Base-by-base conservation (phyloP, 257 asterid species). In the Cordia subcordata region DNA sequence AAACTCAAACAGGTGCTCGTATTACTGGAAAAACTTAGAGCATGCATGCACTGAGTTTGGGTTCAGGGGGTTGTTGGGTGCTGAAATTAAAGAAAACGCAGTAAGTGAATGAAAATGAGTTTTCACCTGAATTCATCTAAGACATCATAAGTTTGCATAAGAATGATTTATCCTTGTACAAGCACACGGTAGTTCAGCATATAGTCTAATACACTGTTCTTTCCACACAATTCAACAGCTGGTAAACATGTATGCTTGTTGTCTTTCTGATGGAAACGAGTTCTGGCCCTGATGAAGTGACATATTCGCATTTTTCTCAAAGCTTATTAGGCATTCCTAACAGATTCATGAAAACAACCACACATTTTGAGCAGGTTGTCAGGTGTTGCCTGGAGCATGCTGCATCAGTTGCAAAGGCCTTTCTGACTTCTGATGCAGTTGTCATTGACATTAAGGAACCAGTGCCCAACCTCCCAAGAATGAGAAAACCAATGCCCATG, bases 341-440 rank as follows among this genome's bases (percentile, higher is more conserved):
- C n/a, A 47, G 14, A n/a, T 47, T 17, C 27, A 17, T 49, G 27
- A n/a, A 10, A 49, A 18, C 22, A 1, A 15, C 20, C 54, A 4
- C 21, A 49, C 27, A 49, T 15, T 16, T 27, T 3, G 55, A 67
- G 14, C 80, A 88, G 94, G 95, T 89, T 16, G 89, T 89, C 8
- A 71, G 97, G 67, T 89, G 97, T 74, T 89, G 95, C 77, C 77
- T 86, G 70, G 95, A 86, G 67, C 89, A 89, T 55, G 84, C 95
- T 47, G 82, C 87, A 13, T 85, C 95, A 11, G 91, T 89, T 15
- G 94, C 89, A 32, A 82, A 69, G 74, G 76, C 84, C 1, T 86
- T 89, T 67, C 66, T 86, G 77, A 84, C 81, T 58, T 85, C 94
- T 5, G 85, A 79, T 77, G 97, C 97, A 0, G 91, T 89, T 42